phyloP scores from a whole-genome alignment of 2,329 filamentous ascomycete species.

The Drechslerella dactyloides region DNA sequence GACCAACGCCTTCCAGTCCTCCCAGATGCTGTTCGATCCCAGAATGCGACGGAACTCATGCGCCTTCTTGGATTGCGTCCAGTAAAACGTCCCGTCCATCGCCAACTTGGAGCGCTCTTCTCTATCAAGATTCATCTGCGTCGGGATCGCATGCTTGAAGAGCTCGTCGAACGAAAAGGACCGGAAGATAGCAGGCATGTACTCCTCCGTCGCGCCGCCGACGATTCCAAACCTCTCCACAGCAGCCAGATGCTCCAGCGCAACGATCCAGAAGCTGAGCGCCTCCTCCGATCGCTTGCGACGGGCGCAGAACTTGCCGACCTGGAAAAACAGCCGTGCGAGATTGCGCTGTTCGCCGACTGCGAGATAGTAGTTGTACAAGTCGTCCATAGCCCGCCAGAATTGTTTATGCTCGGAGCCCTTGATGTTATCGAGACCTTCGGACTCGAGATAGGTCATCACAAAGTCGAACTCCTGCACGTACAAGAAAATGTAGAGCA shows the following conservation, averaged over 20 bases:
- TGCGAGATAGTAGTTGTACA: not conserved
- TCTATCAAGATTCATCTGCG: not conserved
- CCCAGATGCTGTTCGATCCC: slow-evolving; percentile 26
- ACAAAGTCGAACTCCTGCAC: not conserved
- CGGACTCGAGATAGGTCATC: not conserved
- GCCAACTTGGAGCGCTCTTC: not conserved
- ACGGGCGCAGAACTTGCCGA: slow-evolving; percentile 15
- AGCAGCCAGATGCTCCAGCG: slow-evolving; percentile 16
- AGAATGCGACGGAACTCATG: slow-evolving; percentile 21
- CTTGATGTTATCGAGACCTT: not conserved
- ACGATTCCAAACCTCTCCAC: slow-evolving; percentile 6
- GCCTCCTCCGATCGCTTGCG: not conserved
- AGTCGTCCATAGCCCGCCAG: slow-evolving; percentile 3
- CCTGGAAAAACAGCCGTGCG: not conserved
- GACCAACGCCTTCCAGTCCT: slow-evolving; percentile 19
- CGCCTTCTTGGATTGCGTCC: slow-evolving; percentile 15
- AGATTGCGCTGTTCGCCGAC: not conserved
- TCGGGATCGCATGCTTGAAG: not conserved
- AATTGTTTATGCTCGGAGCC: not conserved
- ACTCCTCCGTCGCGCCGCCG: not conserved
- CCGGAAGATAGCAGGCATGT: slow-evolving; percentile 22
- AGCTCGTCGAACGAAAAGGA: not conserved
- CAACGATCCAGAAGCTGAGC: slow-evolving; percentile 8
- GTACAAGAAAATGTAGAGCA: not conserved
- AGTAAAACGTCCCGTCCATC: slow-evolving; percentile 16